Evolutionary conservation across 2,329 filamentous ascomycete genomes (phyloP), one percentile per base, ranked within the genome.

Genomic region (Sclerotinia subarctica): DNA sequence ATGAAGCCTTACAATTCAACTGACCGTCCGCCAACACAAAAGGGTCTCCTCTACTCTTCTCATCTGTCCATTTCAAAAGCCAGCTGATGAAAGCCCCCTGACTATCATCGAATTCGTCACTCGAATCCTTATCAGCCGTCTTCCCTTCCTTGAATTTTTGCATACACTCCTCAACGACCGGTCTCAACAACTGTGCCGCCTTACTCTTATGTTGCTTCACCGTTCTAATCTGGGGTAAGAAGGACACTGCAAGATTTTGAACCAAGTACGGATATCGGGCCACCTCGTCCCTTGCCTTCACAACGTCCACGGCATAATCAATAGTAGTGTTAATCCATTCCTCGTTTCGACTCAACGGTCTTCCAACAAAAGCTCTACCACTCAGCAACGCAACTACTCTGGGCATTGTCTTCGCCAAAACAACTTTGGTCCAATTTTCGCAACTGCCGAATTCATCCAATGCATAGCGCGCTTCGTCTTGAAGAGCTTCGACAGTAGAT

Each of bases 381-480:
- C 62, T 56, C 19, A 65, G 38, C 24, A 56, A 54, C 4, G 51
- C 62, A 19, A 65, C 13, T 0, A 56, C 3, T 5, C 10, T 52
- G 10, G 47, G 7, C 19, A 56, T 1, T 24, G 24, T 56, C 13
- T 38, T 5, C 5, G 32, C 7, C 51, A 65, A 21, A 11, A n/a
- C 5, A 17, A 65, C 6, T 24, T 32, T 26, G 26, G 51, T 65
- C 62, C 62, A 65, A 63, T 80, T 78, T 13, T 71, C 52, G 44
- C 70, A 71, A 2, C 52, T 17, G 4, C 74, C 74, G 21, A 76
- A n/a, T 53, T 69, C 68, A n/a, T 74, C 64, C 13, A 74, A 35
- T 1, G 67, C 68, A 64, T 72, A 74, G 21, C 51, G 44, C 11
- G 73, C 56, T 58, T 76, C 75, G n/a, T 75, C 74, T 71, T 75